Base-by-base conservation (phyloP, 1,284 basidiomycete genomes). In the Testicularia cyperi region DNA sequence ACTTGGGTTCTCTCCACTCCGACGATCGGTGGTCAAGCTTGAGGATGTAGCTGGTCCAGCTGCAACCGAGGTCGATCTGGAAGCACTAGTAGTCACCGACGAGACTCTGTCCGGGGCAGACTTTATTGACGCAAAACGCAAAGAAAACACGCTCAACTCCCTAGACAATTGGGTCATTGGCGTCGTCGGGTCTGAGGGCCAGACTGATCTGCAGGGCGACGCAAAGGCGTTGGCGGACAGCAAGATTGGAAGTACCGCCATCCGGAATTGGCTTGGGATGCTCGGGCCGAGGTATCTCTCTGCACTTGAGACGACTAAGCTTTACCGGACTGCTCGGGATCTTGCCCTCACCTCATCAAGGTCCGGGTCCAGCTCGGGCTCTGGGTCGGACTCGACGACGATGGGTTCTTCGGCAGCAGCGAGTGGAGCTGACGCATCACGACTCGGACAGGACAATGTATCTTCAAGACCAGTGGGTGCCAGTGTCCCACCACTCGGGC, bases 181-280 rank as follows among this genome's bases (percentile, higher is more conserved):
- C 5, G 71, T 76, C 2, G 48, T 76, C 1, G 68, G 68, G 5
- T 58, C 58, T 23, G 44, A 49, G 19, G 68, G 68, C 5, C 49
- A 72, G 56, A 70, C 63, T 8, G 55, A 71, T 25, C 45, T 68
- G 21, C 36, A 57, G 20, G 67, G 66, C 14, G 65, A 70, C 44
- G 67, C 72, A 2, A 57, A 56, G 25, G 68, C 58, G 25, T 40
- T 64, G 21, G 63, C 63, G 1, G 62, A 67, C 27, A 58, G 51
- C 60, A 76, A 76, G 51, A 60, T 74, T 7, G 71, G 74, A 23
- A 72, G 69, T 38, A 74, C 72, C 12, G 70, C 66, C 10, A 74
- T 76, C 30, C 60, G 74, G 12, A 53, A 53, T 32, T 72, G 69
- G 71, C 44, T 75, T 10, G 52, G 44, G 6, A 25, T 21, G 4